Conservation (phyloP, 192 early-diverging fungal genomes). For the Piromyces sp. region DNA sequence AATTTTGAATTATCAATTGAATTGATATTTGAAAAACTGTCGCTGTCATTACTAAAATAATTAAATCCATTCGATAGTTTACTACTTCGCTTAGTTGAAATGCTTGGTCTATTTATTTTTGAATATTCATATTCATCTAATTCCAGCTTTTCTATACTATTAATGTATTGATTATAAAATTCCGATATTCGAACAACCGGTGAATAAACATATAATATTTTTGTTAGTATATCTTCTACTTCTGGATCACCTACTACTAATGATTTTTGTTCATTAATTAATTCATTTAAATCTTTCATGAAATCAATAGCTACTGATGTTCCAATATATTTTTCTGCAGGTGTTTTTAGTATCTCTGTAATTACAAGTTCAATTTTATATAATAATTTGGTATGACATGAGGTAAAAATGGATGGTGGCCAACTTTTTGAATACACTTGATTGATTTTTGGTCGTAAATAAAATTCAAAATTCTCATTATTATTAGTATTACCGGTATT, state of each 20-base stretch:
- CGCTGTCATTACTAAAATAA: neutral
- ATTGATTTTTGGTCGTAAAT: conserved; percentile 1
- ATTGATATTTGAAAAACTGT: neutral
- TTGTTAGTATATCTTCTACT: conserved; percentile 37
- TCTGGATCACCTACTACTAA: conserved; percentile 39
- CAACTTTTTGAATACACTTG: conserved; percentile 42
- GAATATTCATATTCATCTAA: neutral
- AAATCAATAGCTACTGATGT: conserved; percentile 30
- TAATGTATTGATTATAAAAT: conserved; percentile 14
- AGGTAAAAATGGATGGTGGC: conserved; percentile 37
- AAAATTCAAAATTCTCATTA: neutral
- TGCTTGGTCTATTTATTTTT: neutral
- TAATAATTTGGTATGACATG: conserved; percentile 30
- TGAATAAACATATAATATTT: conserved; percentile 36
- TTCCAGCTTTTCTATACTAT: neutral
- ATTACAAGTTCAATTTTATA: conserved; percentile 33
- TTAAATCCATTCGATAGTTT: neutral
- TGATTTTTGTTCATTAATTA: conserved; percentile 35
- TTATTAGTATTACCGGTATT: neutral
- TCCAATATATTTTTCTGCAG: conserved; percentile 21
- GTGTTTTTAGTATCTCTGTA: conserved; percentile 28
- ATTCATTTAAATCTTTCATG: conserved; percentile 39
- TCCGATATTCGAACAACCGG: conserved; percentile 42
- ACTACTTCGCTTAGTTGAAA: neutral
- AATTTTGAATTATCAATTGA: neutral